These are phyloP conservation scores for Rhodotorula sp. DNA, from an alignment of 1,284 basidiomycete species.

Conservation along the genomic window DNA sequence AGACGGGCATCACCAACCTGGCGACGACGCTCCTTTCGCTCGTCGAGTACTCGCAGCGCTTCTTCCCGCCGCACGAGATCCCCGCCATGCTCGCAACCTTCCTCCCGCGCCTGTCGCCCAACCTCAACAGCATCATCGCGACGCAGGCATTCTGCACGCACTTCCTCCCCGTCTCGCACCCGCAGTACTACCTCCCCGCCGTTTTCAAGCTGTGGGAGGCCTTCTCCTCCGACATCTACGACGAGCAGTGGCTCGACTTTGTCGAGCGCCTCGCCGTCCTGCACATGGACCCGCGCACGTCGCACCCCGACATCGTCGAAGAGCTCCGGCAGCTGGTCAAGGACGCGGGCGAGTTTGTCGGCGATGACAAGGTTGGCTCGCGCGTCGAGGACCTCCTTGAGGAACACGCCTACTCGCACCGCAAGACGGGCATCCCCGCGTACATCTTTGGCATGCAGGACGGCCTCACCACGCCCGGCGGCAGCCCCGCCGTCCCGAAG, in stretches of 20 bases:
- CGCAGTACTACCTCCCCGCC: conserved; percentile 67
- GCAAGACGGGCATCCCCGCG: conserved; percentile 15
- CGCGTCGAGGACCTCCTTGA: conserved; percentile 31
- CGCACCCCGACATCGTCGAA: conserved; percentile 55
- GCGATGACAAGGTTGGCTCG: background rate
- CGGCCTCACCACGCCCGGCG: conserved; percentile 23
- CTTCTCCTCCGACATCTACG: conserved; percentile 69
- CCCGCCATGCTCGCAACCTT: conserved; percentile 85
- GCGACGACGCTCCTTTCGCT: conserved; percentile 83
- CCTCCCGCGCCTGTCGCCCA: conserved; percentile 59
- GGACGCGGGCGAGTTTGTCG: conserved; percentile 33
- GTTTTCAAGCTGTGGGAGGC: conserved; percentile 82
- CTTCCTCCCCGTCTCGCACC: conserved; percentile 71
- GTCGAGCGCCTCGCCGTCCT: conserved; percentile 74
- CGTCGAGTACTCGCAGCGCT: conserved; percentile 75
- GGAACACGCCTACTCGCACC: conserved; percentile 5
- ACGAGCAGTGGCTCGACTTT: conserved; percentile 82
- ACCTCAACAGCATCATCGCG: conserved; percentile 65
- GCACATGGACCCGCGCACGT: conserved; percentile 66
- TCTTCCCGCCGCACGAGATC: conserved; percentile 86
- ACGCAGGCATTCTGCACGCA: conserved; percentile 79
- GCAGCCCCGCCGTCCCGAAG: conserved; percentile 21
- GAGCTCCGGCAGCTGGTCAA: conserved; percentile 32
- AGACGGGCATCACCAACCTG: conserved; percentile 78
- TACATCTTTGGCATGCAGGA: conserved; percentile 27